phyloP scores from a whole-genome alignment of 768 basidiomycete genomes.

The Podaxis sp. region DNA sequence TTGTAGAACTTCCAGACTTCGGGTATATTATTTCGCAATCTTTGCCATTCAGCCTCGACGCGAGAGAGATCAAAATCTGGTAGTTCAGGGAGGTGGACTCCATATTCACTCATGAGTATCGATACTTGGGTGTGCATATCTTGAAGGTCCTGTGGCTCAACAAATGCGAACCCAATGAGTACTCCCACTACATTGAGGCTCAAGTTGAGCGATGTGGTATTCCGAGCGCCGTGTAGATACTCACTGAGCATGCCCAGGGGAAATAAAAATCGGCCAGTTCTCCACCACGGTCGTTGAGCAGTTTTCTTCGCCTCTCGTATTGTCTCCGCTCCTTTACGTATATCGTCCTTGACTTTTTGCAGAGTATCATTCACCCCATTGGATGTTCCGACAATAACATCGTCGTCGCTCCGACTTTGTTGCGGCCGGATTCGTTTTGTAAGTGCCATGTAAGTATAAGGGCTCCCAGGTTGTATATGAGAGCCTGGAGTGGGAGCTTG shows the following conservation, averaged over 20 bases:
- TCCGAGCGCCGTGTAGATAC: neutral
- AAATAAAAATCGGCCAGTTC: slow-evolving; percentile 57
- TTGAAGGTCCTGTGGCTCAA: slow-evolving; percentile 63
- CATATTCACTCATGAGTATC: slow-evolving; percentile 66
- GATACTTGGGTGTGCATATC: slow-evolving; percentile 66
- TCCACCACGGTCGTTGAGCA: slow-evolving; percentile 23
- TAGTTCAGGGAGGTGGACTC: slow-evolving; percentile 57
- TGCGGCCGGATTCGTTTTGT: slow-evolving; percentile 15
- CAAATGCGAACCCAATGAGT: slow-evolving; percentile 56
- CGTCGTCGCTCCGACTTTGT: slow-evolving; percentile 2
- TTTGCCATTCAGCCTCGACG: slow-evolving; percentile 68
- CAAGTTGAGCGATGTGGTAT: neutral
- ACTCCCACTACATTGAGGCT: slow-evolving; percentile 50
- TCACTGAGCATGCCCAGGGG: slow-evolving; percentile 61
- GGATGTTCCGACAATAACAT: neutral
- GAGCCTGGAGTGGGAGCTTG: neutral
- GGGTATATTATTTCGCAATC: slow-evolving; percentile 63
- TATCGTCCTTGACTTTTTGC: slow-evolving; percentile 1
- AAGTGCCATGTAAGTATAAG: slow-evolving; percentile 30
- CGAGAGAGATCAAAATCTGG: slow-evolving; percentile 64
- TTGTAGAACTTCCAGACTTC: slow-evolving; percentile 80
- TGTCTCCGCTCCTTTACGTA: neutral
- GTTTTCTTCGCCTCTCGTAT: neutral
- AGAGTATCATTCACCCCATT: neutral
- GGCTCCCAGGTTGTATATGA: neutral